Evolutionary conservation across 1,284 basidiomycete genomes (phyloP).

Genomic region (Inonotus obliquus): DNA sequence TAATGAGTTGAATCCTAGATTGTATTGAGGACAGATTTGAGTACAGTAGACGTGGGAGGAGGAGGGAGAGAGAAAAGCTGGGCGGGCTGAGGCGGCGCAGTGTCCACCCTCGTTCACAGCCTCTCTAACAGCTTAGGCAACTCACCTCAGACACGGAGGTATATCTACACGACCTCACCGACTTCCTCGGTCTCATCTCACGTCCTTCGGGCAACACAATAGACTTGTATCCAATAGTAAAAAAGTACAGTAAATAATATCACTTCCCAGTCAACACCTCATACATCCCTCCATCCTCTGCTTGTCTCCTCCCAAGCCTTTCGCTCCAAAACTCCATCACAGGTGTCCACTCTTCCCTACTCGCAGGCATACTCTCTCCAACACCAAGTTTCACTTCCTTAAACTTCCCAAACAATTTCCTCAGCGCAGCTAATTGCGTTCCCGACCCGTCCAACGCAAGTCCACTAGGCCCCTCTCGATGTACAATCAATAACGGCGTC

Average conservation of each 20-base stretch:
- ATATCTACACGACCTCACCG: too few relatives aligned
- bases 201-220: neutral
- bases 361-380: slow-evolving; percentile 67
- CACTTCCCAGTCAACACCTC: slow-evolving; percentile 52
- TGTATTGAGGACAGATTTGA: too few relatives aligned
- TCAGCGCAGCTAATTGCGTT: slow-evolving; percentile 39
- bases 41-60: too few relatives aligned
- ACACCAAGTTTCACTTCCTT: slow-evolving; percentile 41
- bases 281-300: slow-evolving; percentile 47
- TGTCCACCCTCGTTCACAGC: too few relatives aligned
- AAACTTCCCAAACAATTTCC: slow-evolving; percentile 53
- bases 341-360: slow-evolving; percentile 73
- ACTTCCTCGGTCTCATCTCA: too few relatives aligned
- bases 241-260: neutral
- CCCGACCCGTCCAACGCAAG: slow-evolving; percentile 40
- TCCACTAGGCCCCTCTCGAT: slow-evolving; percentile 46
- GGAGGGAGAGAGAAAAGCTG: too few relatives aligned
- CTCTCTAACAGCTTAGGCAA: too few relatives aligned
- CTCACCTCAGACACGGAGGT: too few relatives aligned
- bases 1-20: too few relatives aligned
- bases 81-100: too few relatives aligned
- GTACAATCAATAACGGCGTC: slow-evolving; percentile 62
- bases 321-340: slow-evolving; percentile 88
- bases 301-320: slow-evolving; percentile 49
- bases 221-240: neutral